Conservation (phyloP, 495 filamentous ascomycete species). For the Aeminium ludgeri region DNA sequence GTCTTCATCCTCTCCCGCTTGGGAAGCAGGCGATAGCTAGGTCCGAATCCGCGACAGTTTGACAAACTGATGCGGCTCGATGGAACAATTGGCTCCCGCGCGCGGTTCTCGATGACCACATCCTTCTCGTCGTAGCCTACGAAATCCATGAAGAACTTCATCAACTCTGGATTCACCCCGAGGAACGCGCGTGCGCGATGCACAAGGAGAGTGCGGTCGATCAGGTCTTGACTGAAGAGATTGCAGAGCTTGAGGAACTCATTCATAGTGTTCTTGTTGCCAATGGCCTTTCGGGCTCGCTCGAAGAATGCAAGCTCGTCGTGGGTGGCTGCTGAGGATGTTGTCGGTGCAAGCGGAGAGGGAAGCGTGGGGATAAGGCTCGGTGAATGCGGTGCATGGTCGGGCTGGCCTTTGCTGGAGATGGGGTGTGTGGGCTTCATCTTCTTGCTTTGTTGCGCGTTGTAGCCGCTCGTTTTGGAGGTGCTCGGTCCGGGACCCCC, state of each 20-base stretch:
- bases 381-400: slow-evolving; percentile 61
- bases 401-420: slow-evolving; percentile 37
- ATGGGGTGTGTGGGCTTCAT: slow-evolving; percentile 33
- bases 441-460: slow-evolving; percentile 2
- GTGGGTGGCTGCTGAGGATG: slow-evolving; percentile 38
- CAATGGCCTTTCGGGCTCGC: slow-evolving; percentile 86
- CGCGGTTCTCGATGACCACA: slow-evolving; percentile 60
- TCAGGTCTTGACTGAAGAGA: slow-evolving; percentile 75
- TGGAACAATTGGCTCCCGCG: slow-evolving; percentile 37
- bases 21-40: slow-evolving; percentile 84
- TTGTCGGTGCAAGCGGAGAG: slow-evolving; percentile 62
- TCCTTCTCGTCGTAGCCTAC: slow-evolving; percentile 53
- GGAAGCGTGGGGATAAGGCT: slow-evolving; percentile 75
- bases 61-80: slow-evolving; percentile 66
- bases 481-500: slow-evolving; percentile 18
- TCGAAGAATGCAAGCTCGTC: slow-evolving; percentile 93
- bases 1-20: slow-evolving; percentile 68
- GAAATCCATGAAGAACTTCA: slow-evolving; percentile 70
- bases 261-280: slow-evolving; percentile 75
- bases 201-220: slow-evolving; percentile 62
- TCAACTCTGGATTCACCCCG: slow-evolving; percentile 69
- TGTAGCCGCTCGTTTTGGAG: slow-evolving; percentile 31
- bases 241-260: slow-evolving; percentile 96
- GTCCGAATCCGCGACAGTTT: slow-evolving; percentile 83
- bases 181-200: slow-evolving; percentile 74